Evolutionary conservation across 208 protist genomes (phyloP).

Genomic region (Strigomonas culicis): DNA sequence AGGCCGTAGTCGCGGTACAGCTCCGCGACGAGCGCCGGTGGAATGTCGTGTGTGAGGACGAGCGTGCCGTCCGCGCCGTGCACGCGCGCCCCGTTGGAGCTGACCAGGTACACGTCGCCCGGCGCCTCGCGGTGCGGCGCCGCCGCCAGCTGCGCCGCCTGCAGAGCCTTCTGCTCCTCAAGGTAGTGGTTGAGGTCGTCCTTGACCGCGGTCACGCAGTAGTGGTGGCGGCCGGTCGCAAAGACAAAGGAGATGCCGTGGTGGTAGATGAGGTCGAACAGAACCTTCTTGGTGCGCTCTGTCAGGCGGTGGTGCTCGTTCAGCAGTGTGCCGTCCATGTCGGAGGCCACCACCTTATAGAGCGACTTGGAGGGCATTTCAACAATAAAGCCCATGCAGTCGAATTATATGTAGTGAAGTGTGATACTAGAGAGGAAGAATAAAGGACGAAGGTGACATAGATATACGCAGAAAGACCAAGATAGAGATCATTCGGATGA

Average conservation of each 20-base stretch:
- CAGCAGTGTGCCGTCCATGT: constrained; percentile 69
- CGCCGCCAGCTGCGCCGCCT: not conserved
- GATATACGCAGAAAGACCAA: not conserved
- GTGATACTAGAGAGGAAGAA: too few relatives aligned
- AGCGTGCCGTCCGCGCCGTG: constrained; percentile 42
- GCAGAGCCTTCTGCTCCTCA: constrained; percentile 9
- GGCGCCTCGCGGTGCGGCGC: not conserved
- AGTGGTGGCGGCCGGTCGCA: constrained; percentile 45
- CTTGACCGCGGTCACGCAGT: constrained; percentile 22
- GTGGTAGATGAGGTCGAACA: constrained; percentile 34
- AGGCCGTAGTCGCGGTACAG: constrained; percentile 42
- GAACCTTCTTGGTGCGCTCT: constrained; percentile 32
- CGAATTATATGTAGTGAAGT: too few relatives aligned
- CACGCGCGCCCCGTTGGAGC: constrained; percentile 65
- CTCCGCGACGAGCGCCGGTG: constrained; percentile 33
- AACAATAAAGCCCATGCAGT: too few relatives aligned
- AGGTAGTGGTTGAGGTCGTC: constrained; percentile 29
- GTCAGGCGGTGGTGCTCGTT: constrained; percentile 28
- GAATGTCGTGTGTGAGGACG: constrained; percentile 36
- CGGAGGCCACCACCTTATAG: constrained; percentile 53
- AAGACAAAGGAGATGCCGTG: constrained; percentile 41
- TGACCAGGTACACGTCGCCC: constrained; percentile 50
- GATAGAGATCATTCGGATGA: not conserved
- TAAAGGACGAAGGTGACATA: not conserved
- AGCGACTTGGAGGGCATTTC: not conserved